Evolutionary conservation across 345 rosid species (phyloP), one percentile per base, ranked within the genome.

Genomic region (Theobroma cacao): DNA sequence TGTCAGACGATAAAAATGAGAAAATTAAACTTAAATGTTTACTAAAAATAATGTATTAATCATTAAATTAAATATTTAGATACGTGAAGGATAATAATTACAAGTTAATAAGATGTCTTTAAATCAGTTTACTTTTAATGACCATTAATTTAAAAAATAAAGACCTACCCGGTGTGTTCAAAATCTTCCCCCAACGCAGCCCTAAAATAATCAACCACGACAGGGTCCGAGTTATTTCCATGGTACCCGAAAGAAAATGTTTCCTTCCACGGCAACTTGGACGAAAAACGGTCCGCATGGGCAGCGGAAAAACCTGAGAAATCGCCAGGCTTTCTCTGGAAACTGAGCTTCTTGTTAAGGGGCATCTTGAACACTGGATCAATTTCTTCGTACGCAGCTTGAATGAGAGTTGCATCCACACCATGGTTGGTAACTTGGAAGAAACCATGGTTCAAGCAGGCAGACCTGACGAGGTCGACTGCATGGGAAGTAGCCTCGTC

Each of bases 221-320:
- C 24, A 3, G 75, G 61, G 7, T 77, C 74, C 1, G 77, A 28
- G 18, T 74, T 70, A 17, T 70, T 67, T 17, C 76, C 85, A 11
- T 40, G 45, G 79, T 61, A 89, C 10, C 78, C 63, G 68, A 88
- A 85, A 0, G 92, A 80, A 24, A 89, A 84, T 3, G 90, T 88
- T 84, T 91, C 94, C 77, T 91, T 91, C 94, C 94, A 91, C 1
- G 92, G 91, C 80, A 91, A 61, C 81, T 88, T 89, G 24, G 92
- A 79, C 7, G 90, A 79, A 34, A 59, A 86, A 62, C 91, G 63
- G 69, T 87, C 86, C 0, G 89, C 88, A 66, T 89, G 92, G 10
- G 92, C 92, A 5, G 84, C 89, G 2, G 92, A 77, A 61, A 85
- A 91, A 3, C 94, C 92, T 2, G 26, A 38, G n/a, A 82, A 79